Base-by-base conservation (phyloP, 495 filamentous ascomycete genomes). In the Neurospora sp. region DNA sequence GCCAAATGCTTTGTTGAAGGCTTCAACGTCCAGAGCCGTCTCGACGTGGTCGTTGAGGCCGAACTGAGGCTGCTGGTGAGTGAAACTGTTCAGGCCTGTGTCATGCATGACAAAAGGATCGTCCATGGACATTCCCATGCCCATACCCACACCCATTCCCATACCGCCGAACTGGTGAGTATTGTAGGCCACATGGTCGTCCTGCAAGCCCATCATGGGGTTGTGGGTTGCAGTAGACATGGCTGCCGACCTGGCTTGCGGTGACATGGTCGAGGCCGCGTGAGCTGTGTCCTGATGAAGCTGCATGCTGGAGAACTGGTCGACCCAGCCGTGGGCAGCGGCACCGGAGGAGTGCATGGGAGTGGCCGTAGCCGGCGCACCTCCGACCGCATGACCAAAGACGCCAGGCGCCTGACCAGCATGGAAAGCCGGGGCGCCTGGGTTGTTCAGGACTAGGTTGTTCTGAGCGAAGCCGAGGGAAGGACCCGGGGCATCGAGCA, bases 1-100 rank as follows among this genome's bases (percentile, higher is more conserved):
- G 40, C 69, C 79, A 59, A 81, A 81, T 0, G 75, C 75, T 18
- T 69, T 68, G 71, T 76, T 76, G 70, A 81, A 81, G 39, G 78
- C 78, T 12, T 81, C 78, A 37, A 73, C 70, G 53, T 80, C 76
- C 4, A 78, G 68, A 18, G 69, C 68, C 4, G 73, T 37, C 12
- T 69, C 70, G 40, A 40, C 42, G 46, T 53, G 71, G n/a, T 72
- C 44, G 20, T 70, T n/a, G 6, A 59, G 39, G 2, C 48, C 39
- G 12, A 42, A 3, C 53, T 71, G 72, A 4, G 71, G 40, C 35
- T 68, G 59, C 37, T 69, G 46, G 12, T 72, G 53, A 5, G 69
- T 46, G 59, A 69, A 61, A 16, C 71, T 22, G 69, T 48, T 70
- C 38, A 68, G 37, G 46, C 0, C 48, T 22, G 70, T 27, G 40